phyloP scores from a whole-genome alignment of 2,329 filamentous ascomycete genomes.

The Teratosphaeria nubilosa region DNA sequence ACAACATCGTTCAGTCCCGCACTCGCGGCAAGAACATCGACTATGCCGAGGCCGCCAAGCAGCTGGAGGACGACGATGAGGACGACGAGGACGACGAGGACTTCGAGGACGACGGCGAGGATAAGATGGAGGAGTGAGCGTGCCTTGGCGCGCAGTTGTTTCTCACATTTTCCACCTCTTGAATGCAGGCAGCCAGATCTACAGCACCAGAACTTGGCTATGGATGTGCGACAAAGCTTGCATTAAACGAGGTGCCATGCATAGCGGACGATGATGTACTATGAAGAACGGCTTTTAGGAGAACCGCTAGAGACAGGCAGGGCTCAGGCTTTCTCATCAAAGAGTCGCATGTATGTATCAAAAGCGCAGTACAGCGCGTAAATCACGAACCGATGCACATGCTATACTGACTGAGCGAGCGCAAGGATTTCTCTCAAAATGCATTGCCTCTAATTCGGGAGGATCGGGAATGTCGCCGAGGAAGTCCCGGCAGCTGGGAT shows the following conservation, averaged over 20 bases:
- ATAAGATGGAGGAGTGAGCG: constrained; percentile 57
- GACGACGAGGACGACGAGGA: constrained; percentile 70
- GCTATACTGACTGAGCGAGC: not conserved
- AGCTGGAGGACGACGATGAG: constrained; percentile 64
- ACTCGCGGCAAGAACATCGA: constrained; percentile 89
- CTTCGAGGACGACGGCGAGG: constrained; percentile 41
- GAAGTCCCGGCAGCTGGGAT: not conserved
- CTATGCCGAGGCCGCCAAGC: constrained; percentile 79
- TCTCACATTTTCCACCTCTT: not conserved
- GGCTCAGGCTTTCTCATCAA: not conserved
- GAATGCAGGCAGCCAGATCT: not conserved
- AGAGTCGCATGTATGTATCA: not conserved
- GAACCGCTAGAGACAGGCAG: not conserved
- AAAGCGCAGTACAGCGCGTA: not conserved
- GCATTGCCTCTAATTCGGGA: not conserved
- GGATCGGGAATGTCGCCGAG: not conserved
- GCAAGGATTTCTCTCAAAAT: not conserved
- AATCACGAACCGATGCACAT: not conserved
- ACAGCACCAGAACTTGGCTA: not conserved
- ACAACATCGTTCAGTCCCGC: constrained; percentile 76
- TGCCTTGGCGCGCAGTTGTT: not conserved
- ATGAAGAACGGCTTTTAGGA: not conserved
- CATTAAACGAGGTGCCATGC: not conserved
- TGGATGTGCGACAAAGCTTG: not conserved
- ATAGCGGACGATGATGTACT: not conserved